Evolutionary conservation across 139 green algal genomes (phyloP), one percentile per base, ranked within the genome.

Genomic region (Tetradesmus lagerheimii): DNA sequence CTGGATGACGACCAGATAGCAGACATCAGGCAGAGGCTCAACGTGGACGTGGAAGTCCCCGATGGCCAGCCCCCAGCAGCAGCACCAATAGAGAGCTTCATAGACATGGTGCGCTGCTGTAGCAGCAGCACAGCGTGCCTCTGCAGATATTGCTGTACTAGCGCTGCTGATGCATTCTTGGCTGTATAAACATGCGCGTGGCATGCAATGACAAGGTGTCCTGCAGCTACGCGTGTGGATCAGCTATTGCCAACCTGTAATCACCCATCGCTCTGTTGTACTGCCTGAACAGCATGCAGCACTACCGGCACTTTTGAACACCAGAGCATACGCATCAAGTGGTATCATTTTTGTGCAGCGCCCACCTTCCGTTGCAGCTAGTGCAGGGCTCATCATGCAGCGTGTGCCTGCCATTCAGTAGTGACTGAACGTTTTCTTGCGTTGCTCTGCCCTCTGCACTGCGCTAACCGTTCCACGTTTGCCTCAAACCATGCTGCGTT

Each of bases 71-170:
- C 92, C 2, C 31, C 50, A 12, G 91, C 86, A 5, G 74, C 89
- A 4, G 29, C 93, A 4, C 94, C 96, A 18, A 95, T 98, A 39
- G 96, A 98, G 84, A 94, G 92, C 5, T 98, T 98, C 90, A 89
- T 94, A 25, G 96, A 97, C 74, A 98, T 98, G 95, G 92, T 96
- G 90, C 66, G 93, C 67, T 23, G 67, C 16, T 78, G 67, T 34
- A 53, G 76, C 76, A 53, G 76, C 76, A 31, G 35, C 47, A 62
- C n/a, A 50, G 45, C 50, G 74, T 31, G 35, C 76, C n/a, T 78
- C 67, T 75, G 76, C 0, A 6, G 11, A 82, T 53, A 6, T 12
- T 47, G 37, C 25, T 47, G 15, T 15, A 18, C 18, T 31, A 16
- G 6, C 14, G 20, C 41, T 34, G 35, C 37, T 47, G 11, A n/a